Evolutionary conservation across 768 basidiomycete genomes (phyloP), one percentile per base, ranked within the genome.

Genomic region (Lentinus tigrinus): DNA sequence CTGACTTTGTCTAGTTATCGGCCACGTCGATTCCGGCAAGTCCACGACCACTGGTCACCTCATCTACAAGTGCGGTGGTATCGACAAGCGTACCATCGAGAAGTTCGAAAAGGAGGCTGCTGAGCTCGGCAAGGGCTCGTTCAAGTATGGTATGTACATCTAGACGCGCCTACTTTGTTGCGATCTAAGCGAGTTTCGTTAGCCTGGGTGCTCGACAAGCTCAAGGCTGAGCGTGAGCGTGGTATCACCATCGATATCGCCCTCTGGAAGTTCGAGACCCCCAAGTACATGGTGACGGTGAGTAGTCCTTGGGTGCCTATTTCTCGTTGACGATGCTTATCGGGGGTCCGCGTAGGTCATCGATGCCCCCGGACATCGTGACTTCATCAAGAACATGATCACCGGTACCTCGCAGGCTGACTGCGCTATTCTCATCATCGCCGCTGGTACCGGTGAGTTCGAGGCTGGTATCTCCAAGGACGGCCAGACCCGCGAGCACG

Each of bases 61-160:
- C 83, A 98, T 98, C 88, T 98, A 98, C 93, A 97, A 99, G 89
- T 99, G 97, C 77, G 97, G 97, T 88, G 97, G 97, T 91, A 99
- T 99, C 83, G 97, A 99, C 78, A 99, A 98, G 86, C 94, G 94
- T 88, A 95, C 93, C 75, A 95, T 96, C 67, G 94, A 95, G 81
- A 97, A 98, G 84, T 98, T 98, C 84, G 97, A 99, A 86, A 99
- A 99, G 89, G 97, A 99, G 82, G 97, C 97, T 70, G 93, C 94
- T 81, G 97, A 99, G 77, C 92, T 99, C 74, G 97, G 97, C 75
- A 99, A 99, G 84, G 94, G 95, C 76, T 93, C 93, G 75, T 97
- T 93, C 85, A 93, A 94, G 78, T 95, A 95, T 78, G 93, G 93
- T 94, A 65, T 67, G 89, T 76, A 60, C 55, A 40, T 49, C 37